phyloP scores from a whole-genome alignment of 148 eudicot genomes.

The Camellia japonica region DNA sequence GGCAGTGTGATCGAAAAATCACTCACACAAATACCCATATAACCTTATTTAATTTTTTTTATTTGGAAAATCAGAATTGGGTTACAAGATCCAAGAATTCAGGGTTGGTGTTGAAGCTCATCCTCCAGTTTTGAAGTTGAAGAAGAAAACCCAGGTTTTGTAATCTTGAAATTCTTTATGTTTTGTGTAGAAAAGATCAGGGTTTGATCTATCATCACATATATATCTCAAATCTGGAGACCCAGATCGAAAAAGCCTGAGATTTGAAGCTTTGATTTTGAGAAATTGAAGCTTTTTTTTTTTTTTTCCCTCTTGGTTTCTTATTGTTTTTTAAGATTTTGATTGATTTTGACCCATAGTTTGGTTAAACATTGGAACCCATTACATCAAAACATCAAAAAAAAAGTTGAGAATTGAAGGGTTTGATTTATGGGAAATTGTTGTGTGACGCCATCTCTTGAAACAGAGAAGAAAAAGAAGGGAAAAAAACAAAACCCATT shows the following conservation, averaged over 20 bases:
- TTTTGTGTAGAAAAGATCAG: no score
- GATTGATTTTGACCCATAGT: slow-evolving; percentile 10
- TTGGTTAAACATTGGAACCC: neutral
- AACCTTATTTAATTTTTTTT: no score
- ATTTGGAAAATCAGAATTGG: no score
- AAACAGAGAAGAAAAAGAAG: slow-evolving; percentile 21
- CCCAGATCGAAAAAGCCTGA: neutral
- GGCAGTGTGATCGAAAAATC: no score
- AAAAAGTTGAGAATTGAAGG: neutral
- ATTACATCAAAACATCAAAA: neutral
- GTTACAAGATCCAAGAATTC: no score
- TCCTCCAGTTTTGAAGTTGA: no score
- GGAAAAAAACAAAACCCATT: slow-evolving; percentile 52
- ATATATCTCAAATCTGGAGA: neutral
- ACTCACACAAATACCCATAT: no score
- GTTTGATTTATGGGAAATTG: slow-evolving; percentile 52
- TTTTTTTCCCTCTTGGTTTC: no score
- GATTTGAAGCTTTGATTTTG: slow-evolving; percentile 6
- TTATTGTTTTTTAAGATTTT: neutral
- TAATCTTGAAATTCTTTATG: no score
- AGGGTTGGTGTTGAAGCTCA: no score
- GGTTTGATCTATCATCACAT: no score
- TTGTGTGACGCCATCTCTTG: slow-evolving; percentile 44
- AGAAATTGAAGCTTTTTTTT: neutral
- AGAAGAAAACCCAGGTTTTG: no score